Percentiles rank a stretch among this genome's conserved stretches.
These are phyloP conservation scores for Cercis canadensis DNA, from an alignment of 306 rosid species.

Conservation along the genomic window DNA sequence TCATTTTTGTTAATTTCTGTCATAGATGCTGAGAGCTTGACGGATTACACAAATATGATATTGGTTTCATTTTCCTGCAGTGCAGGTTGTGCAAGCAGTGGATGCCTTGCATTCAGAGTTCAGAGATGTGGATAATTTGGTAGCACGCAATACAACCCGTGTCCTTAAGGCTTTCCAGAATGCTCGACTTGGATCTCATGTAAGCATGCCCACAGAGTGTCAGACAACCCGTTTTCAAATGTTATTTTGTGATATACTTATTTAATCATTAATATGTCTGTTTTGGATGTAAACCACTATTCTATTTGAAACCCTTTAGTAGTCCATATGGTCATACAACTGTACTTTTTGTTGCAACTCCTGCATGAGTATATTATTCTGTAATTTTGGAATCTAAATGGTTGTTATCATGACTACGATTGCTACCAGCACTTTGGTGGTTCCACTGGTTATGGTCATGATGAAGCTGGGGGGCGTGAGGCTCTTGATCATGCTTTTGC, in stretches of 20 bases:
- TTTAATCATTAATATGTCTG: no score
- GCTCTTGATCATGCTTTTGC: constrained; percentile 95
- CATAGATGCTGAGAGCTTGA: constrained; percentile 20
- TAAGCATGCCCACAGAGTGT: constrained; percentile 40
- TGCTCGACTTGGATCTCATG: constrained; percentile 91
- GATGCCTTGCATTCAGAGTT: constrained; percentile 75
- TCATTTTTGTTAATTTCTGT: not conserved
- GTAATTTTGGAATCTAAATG: constrained; percentile 10
- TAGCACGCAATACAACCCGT: constrained; percentile 73
- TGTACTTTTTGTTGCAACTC: not conserved
- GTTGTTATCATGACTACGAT: constrained; percentile 15
- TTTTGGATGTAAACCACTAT: no score
- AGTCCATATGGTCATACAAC: not conserved
- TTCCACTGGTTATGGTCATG: constrained; percentile 96
- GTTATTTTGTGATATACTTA: constrained; percentile 1
- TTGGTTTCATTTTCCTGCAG: constrained; percentile 39
- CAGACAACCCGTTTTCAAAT: constrained; percentile 6
- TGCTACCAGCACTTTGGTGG: constrained; percentile 84
- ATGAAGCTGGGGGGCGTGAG: constrained; percentile 96
- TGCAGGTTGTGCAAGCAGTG: constrained; percentile 85
- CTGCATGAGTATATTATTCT: constrained; percentile 13
- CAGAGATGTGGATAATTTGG: constrained; percentile 85
- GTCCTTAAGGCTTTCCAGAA: constrained; percentile 85
- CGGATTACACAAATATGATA: constrained; percentile 4
- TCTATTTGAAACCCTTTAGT: not conserved